These are phyloP conservation scores for Calonectria crousiana DNA, from an alignment of 2,329 filamentous ascomycete genomes.

Conservation along the genomic window DNA sequence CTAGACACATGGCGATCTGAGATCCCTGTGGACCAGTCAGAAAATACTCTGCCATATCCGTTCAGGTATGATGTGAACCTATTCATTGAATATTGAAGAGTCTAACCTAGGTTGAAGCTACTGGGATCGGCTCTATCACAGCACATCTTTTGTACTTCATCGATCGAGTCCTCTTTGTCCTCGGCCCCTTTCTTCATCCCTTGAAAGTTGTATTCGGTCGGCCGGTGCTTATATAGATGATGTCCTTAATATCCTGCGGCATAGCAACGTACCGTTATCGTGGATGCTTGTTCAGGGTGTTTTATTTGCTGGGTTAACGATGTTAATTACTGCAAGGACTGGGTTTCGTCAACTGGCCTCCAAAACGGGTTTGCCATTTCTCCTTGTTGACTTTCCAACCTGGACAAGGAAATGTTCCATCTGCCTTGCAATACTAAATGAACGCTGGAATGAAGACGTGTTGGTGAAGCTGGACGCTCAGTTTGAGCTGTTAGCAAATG, in stretches of 20 bases:
- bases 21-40: not conserved
- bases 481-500: slow-evolving; percentile 14
- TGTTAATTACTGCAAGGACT: slow-evolving; percentile 20
- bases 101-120: not conserved
- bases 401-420: slow-evolving; percentile 24
- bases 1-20: slow-evolving; percentile 1
- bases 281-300: slow-evolving; percentile 29
- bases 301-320: slow-evolving; percentile 22
- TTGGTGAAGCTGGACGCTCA: slow-evolving; percentile 15
- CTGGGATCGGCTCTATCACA: slow-evolving; percentile 24
- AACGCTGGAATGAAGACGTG: slow-evolving; percentile 21
- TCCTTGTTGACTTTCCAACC: slow-evolving; percentile 19
- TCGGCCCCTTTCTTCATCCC: not conserved
- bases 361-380: not conserved
- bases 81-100: accelerated
- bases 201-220: slow-evolving; percentile 7
- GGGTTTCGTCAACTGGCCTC: not conserved
- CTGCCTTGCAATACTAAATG: slow-evolving; percentile 21
- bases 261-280: slow-evolving; percentile 13
- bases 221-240: slow-evolving; percentile 9
- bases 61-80: not conserved
- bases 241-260: not conserved
- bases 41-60: not conserved
- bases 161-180: slow-evolving; percentile 23
- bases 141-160: slow-evolving; percentile 24